Percentiles rank a stretch among this genome's conserved stretches.
phyloP scores from a whole-genome alignment of 2,329 filamentous ascomycete species.

The Penicillium brasilianum region DNA sequence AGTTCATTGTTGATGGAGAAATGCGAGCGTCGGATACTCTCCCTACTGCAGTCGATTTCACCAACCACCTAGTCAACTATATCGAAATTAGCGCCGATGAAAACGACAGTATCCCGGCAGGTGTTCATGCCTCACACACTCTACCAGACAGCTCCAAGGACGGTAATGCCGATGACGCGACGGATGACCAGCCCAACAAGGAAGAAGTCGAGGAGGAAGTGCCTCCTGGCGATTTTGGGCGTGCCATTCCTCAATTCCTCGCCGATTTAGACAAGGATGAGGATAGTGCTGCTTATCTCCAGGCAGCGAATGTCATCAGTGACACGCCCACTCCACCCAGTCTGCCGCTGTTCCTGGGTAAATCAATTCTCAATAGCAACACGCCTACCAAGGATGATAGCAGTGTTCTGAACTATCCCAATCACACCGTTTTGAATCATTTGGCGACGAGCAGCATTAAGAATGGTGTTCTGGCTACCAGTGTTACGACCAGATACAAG shows the following conservation, averaged over 20 bases:
- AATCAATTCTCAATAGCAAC: slow-evolving; percentile 90
- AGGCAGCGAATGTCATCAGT: slow-evolving; percentile 74
- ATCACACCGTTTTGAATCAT: slow-evolving; percentile 96
- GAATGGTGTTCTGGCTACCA: slow-evolving; percentile 91
- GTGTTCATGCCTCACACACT: slow-evolving; percentile 52
- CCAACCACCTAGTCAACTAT: slow-evolving; percentile 97
- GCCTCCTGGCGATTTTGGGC: slow-evolving; percentile 67
- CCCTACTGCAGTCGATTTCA: slow-evolving; percentile 95
- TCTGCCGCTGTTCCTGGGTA: slow-evolving; percentile 87
- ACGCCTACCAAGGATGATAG: slow-evolving; percentile 97
- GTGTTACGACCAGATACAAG: slow-evolving; percentile 95
- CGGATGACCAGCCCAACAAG: slow-evolving; percentile 37
- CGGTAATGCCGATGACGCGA: slow-evolving; percentile 43
- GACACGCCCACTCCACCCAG: slow-evolving; percentile 83
- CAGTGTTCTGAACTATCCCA: slow-evolving; percentile 94
- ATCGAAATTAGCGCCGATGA: slow-evolving; percentile 88
- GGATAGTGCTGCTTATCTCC: slow-evolving; percentile 73
- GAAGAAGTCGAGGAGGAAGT: slow-evolving; percentile 60
- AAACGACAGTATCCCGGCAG: slow-evolving; percentile 44
- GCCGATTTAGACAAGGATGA: slow-evolving; percentile 83
- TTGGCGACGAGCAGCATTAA: slow-evolving; percentile 98
- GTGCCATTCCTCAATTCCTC: slow-evolving; percentile 81
- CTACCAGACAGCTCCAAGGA: slow-evolving; percentile 45
- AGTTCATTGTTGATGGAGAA: slow-evolving; percentile 91
- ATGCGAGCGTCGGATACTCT: slow-evolving; percentile 87